Percentiles rank a stretch among this genome's conserved stretches.
These are phyloP conservation scores for Calonectria multiphialidica DNA, from an alignment of 2,329 filamentous ascomycete species.

Conservation along the genomic window DNA sequence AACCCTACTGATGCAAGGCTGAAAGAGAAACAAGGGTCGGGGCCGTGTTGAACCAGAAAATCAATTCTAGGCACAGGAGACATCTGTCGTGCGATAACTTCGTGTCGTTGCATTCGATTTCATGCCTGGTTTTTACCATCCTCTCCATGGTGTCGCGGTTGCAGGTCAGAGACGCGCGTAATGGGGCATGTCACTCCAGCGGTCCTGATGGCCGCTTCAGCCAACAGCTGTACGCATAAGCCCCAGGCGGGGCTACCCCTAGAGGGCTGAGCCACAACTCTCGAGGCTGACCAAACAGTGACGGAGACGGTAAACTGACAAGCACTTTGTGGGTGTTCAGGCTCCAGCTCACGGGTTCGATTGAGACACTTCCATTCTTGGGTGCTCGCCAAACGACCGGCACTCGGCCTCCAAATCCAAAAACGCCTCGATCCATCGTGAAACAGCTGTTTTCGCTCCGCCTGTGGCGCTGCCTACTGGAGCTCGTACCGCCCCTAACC, in stretches of 20 bases:
- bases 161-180: neutral
- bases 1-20: constrained; percentile 3
- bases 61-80: neutral
- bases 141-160: neutral
- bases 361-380: constrained; percentile 37
- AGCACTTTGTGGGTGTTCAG: constrained; percentile 34
- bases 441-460: neutral
- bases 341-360: constrained; percentile 41
- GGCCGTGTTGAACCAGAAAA: neutral
- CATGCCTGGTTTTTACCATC: neutral
- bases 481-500: constrained; percentile 23
- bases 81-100: too few relatives aligned
- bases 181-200: neutral
- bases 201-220: neutral
- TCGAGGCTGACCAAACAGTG: constrained; percentile 46
- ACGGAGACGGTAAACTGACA: constrained; percentile 37
- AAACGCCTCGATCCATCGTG: neutral
- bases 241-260: constrained; percentile 37
- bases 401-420: neutral
- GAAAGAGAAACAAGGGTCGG: neutral
- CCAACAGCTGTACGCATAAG: constrained; percentile 13
- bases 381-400: constrained; percentile 5
- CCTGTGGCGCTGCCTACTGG: neutral
- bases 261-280: constrained; percentile 44
- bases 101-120: neutral